Conservation (phyloP, 306 rosid species). For the Crotalaria pallida region DNA sequence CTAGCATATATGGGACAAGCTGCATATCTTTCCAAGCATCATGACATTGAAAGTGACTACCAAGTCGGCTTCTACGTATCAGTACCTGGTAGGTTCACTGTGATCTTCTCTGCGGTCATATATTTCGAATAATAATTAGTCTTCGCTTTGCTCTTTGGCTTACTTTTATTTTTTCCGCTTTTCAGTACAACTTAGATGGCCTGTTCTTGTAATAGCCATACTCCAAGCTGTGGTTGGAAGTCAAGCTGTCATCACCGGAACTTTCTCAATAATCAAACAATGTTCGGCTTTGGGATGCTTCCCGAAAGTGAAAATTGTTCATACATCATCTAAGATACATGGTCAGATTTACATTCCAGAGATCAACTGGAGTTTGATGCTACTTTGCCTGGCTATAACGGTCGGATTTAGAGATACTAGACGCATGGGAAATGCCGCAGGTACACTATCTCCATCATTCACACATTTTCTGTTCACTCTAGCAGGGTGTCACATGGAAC, state of each 20-base stretch:
- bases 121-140: neutral
- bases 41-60: conserved; percentile 47
- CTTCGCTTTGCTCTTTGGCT: conserved; percentile 16
- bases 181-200: conserved; percentile 77
- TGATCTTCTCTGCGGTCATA: neutral
- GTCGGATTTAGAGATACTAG: conserved; percentile 91
- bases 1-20: conserved; percentile 99
- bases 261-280: conserved; percentile 93
- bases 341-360: conserved; percentile 97
- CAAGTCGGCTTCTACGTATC: conserved; percentile 90
- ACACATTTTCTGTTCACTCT: no score
- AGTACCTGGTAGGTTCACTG: conserved; percentile 69
- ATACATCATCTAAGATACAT: conserved; percentile 80
- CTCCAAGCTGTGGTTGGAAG: conserved; percentile 98
- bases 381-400: conserved; percentile 81
- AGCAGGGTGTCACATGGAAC: no score
- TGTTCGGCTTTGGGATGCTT: conserved; percentile 88
- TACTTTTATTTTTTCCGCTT: neutral
- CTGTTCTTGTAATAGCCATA: conserved; percentile 88
- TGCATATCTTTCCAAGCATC: conserved; percentile 92
- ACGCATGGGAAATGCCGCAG: conserved; percentile 96
- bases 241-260: conserved; percentile 92
- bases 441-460: conserved; percentile 43
- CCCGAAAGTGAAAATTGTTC: conserved; percentile 80
- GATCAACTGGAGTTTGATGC: conserved; percentile 89